Evolutionary conservation across 2,329 filamentous ascomycete species (phyloP), one percentile per base, ranked within the genome.

Genomic region (Alternaria triticina): DNA sequence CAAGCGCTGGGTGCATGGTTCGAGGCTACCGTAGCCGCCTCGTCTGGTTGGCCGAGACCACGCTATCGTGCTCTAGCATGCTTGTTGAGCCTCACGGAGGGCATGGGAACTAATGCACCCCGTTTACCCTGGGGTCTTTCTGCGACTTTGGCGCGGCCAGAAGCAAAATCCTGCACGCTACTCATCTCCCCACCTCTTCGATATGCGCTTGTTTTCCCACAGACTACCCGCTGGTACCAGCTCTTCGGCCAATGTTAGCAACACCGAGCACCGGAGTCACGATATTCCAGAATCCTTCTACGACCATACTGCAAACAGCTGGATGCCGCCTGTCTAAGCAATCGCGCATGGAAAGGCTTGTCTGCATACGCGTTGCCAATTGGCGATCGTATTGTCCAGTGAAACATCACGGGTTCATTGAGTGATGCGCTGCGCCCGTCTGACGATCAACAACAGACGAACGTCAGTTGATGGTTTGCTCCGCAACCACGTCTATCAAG

Each of bases 81-180:
- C 70, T 71, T 74, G 71, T 74, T 71, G 69, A 74, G 71, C 70
- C 71, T 70, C 70, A 66, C 61, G 64, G 67, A 61, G 51, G 52
- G 51, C 54, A 51, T 61, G 67, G 65, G 64, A 65, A 59, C 71
- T 73, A 72, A 74, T 70, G 69, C 65, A 73, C 71, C 70, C 73
- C 71, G 66, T 72, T 58, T 59, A 36, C 66, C 47, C 65, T 52
- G 56, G 65, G 61, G 56, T 54, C 55, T 27, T 36, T 33, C 51
- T 59, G 54, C 59, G 20, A 52, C 65, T 64, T 61, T 67, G 60
- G 36, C 33, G 56, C 36, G 71, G 57, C 73, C 67, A 73, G 73
- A 72, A 61, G 66, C 73, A 72, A 69, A 73, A 66, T 61, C 66
- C 68, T 65, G 65, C 51, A 33, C 45, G 64, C 55, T 62, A 45